These are phyloP conservation scores for Pseudogymnoascus verrucosus DNA, from an alignment of 2,329 filamentous ascomycete species.

Conservation along the genomic window DNA sequence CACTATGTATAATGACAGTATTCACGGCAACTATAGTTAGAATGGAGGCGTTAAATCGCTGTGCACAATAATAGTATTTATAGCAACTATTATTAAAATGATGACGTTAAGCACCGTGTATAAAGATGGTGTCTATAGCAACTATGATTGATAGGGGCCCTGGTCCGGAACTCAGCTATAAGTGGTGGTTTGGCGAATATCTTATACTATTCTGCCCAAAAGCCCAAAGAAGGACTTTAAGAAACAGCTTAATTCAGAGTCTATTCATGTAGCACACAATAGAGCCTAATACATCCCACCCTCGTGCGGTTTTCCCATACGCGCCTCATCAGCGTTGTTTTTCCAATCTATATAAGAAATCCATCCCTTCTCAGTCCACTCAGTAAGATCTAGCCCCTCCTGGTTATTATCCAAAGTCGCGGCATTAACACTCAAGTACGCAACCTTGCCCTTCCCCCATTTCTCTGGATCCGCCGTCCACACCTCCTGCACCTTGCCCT, in stretches of 20 bases:
- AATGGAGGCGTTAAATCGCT: too few species aligned
- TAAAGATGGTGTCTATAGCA: too few species aligned
- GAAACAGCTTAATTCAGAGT: not conserved
- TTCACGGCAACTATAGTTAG: too few species aligned
- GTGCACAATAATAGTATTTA: too few species aligned
- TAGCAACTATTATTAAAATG: too few species aligned
- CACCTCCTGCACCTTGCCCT: constrained; percentile 15
- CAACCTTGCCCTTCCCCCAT: constrained; percentile 20
- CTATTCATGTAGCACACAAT: not conserved
- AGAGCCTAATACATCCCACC: constrained; percentile 23
- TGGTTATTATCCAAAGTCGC: constrained; percentile 31
- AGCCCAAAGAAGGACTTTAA: not conserved
- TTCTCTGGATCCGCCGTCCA: constrained; percentile 28
- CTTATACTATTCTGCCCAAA: not conserved
- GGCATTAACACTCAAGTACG: constrained; percentile 34
- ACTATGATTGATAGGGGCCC: too few species aligned
- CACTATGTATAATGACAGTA: too few species aligned
- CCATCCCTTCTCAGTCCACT: constrained; percentile 30
- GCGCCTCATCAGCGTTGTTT: constrained; percentile 13
- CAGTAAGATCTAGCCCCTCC: constrained; percentile 31
- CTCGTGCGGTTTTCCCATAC: constrained; percentile 17
- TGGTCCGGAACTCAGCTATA: too few species aligned
- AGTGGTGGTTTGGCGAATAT: too few species aligned
- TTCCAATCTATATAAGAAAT: constrained; percentile 23
- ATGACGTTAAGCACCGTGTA: too few species aligned